Percentiles rank a stretch among this genome's conserved stretches.
These are phyloP conservation scores for Daldinia vernicosa DNA, from an alignment of 495 filamentous ascomycete genomes.

Conservation along the genomic window DNA sequence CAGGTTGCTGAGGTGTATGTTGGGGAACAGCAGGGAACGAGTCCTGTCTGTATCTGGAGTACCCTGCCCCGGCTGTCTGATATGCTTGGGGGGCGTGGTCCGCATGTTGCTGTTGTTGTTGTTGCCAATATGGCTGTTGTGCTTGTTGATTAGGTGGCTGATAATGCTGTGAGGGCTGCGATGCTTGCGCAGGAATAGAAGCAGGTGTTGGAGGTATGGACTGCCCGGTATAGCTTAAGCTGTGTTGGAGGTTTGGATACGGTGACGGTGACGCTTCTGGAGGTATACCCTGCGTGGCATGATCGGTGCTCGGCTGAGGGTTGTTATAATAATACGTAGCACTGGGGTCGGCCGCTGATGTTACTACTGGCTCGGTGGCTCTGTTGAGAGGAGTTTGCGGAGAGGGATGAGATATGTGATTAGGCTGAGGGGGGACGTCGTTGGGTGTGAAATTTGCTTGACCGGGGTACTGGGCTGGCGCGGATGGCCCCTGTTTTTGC, in stretches of 20 bases:
- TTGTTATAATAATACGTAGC: conserved; percentile 61
- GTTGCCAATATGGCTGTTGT: conserved; percentile 55
- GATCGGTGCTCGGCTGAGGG: conserved; percentile 45
- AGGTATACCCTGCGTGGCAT: conserved; percentile 46
- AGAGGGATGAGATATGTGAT: conserved; percentile 44
- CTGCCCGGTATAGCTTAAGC: conserved; percentile 54
- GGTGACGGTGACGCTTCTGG: conserved; percentile 52
- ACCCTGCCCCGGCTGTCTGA: conserved; percentile 54
- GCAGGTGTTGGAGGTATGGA: conserved; percentile 55
- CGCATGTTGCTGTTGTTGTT: conserved; percentile 47
- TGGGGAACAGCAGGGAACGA: conserved; percentile 70
- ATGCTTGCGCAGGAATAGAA: conserved; percentile 50
- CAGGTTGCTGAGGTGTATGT: conserved; percentile 68
- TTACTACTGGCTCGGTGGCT: conserved; percentile 41
- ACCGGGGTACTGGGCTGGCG: conserved; percentile 48
- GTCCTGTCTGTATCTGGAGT: conserved; percentile 68
- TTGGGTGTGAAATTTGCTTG: conserved; percentile 48
- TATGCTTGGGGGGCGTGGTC: conserved; percentile 55
- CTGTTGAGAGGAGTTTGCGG: conserved; percentile 48
- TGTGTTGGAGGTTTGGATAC: conserved; percentile 57
- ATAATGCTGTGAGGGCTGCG: conserved; percentile 49
- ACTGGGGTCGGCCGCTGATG: conserved; percentile 55
- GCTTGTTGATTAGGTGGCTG: conserved; percentile 35
- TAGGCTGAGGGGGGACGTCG: conserved; percentile 43
- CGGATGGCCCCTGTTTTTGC: conserved; percentile 46